Base-by-base conservation (phyloP, 1,284 basidiomycete genomes). In the Microbotryum silenes-acaulis region DNA sequence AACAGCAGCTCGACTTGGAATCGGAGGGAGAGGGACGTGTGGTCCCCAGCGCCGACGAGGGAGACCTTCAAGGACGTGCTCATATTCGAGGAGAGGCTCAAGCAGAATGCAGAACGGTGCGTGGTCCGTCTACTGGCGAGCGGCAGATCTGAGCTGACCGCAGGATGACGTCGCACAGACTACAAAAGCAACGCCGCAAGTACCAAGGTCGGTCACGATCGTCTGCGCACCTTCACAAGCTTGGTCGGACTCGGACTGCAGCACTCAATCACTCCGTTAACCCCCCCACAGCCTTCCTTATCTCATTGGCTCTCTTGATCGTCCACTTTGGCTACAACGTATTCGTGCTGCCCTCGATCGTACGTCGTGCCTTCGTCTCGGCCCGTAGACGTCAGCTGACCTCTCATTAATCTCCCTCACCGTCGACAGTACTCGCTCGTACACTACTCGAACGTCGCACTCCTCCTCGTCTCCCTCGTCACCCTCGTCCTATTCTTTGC, bases 401-500 rank as follows among this genome's bases (percentile, higher is more conserved):
- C 47, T 47, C 23, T 42, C 52, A 57, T 37, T 51, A 18, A 29
- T 37, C 33, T 16, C 18, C 46, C 53, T 20, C 37, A 23, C 5
- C 29, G 44, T 21, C 6, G 6, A 2, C 65, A 71, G 72, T 74
- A 72, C 60, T 71, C 71, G 82, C 71, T 70, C 42, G 62, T 73
- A 7, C 85, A 85, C 16, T 91, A 88, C 74, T 76, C 88, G 65
- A 80, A 84, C 8, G 85, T 84, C 50, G 89, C 87, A 3, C 76
- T 90, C 53, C 79, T 92, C 16, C 87, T 91, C 63, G 88, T 94
- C 50, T 84, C 86, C 29, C 83, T 89, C 61, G 93, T 91, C 14
- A 96, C 91, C 1, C 82, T 97, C 9, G 84, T 89, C 37, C 81
- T 98, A 46, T 97, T 98, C 81, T 97, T 97, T 74, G 91, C 91